Percentiles rank a stretch among this genome's conserved stretches.
These are phyloP conservation scores for Boechera divaricarpa DNA, from an alignment of 345 rosid genomes.

Conservation along the genomic window DNA sequence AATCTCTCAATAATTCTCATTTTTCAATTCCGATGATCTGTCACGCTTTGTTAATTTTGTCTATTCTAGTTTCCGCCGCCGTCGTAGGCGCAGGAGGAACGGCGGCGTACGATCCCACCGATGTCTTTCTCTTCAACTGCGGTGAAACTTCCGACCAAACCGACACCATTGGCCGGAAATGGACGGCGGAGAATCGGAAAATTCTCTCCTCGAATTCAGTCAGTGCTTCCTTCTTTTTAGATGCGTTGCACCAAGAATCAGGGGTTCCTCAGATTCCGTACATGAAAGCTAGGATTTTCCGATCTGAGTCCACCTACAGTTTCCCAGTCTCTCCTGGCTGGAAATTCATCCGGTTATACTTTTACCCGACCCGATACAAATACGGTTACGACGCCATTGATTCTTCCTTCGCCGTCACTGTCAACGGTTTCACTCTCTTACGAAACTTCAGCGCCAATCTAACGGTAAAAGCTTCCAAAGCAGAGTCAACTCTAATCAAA, in stretches of 20 bases:
- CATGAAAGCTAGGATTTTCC: slow-evolving; percentile 44
- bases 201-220: not conserved
- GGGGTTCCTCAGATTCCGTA: slow-evolving; percentile 31
- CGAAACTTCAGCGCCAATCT: slow-evolving; percentile 44
- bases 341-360: slow-evolving; percentile 44
- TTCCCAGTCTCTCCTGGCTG: slow-evolving; percentile 39
- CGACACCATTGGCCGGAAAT: not conserved
- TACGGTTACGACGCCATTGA: not conserved
- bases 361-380: slow-evolving; percentile 42
- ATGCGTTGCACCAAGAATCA: not conserved
- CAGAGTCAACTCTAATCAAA: not conserved
- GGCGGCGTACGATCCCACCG: slow-evolving; percentile 10
- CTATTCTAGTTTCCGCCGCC: not conserved
- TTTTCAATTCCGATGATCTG: not conserved
- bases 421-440: slow-evolving; percentile 45
- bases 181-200: not conserved
- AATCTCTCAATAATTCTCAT: not conserved
- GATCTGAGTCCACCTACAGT: slow-evolving; percentile 20
- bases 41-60: not conserved
- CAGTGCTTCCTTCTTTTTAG: too few species aligned
- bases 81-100: not conserved
- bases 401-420: slow-evolving; percentile 37
- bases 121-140: slow-evolving; percentile 28
- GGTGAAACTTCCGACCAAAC: not conserved
- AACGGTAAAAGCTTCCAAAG: not conserved